phyloP scores from a whole-genome alignment of 768 basidiomycete species.

The Rhodosporidiobolus odoratus region DNA sequence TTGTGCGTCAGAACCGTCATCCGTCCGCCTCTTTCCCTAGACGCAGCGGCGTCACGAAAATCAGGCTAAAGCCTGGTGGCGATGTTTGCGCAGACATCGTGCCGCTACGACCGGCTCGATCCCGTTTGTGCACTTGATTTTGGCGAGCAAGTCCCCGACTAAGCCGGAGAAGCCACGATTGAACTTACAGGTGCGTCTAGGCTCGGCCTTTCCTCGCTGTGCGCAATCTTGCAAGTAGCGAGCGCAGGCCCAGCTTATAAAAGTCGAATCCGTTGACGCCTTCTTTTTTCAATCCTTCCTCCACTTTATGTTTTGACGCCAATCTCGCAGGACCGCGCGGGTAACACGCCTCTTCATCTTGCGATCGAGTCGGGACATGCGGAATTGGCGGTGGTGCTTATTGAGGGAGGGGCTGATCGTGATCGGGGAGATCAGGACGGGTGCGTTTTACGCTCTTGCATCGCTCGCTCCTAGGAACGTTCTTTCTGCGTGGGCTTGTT shows the following conservation, averaged over 20 bases:
- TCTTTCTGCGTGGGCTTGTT: too few species aligned
- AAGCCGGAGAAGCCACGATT: conserved; percentile 51
- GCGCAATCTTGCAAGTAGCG: too few species aligned
- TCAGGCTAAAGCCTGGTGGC: too few species aligned
- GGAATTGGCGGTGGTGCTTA: conserved; percentile 78
- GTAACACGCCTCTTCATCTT: conserved; percentile 92
- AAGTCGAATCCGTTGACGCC: too few species aligned
- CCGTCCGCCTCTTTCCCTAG: not conserved
- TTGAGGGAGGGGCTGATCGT: conserved; percentile 93
- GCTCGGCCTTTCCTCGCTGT: not conserved
- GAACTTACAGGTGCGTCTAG: conserved; percentile 23
- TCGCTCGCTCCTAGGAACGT: not conserved
- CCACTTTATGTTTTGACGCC: too few species aligned
- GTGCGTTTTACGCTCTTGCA: conserved; percentile 49
- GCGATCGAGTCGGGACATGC: conserved; percentile 96
- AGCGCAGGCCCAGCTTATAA: too few species aligned
- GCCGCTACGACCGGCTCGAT: conserved; percentile 92
- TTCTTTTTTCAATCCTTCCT: conserved; percentile 16
- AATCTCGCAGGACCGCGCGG: conserved; percentile 50
- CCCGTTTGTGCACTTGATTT: conserved; percentile 78
- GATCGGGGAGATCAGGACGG: conserved; percentile 74
- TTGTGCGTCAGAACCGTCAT: conserved; percentile 56
- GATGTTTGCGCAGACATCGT: conserved; percentile 62
- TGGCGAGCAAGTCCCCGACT: conserved; percentile 57
- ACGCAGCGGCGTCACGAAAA: not conserved